Conservation (phyloP, 1,284 basidiomycete species). For the Microbotryomycetes sp. region DNA sequence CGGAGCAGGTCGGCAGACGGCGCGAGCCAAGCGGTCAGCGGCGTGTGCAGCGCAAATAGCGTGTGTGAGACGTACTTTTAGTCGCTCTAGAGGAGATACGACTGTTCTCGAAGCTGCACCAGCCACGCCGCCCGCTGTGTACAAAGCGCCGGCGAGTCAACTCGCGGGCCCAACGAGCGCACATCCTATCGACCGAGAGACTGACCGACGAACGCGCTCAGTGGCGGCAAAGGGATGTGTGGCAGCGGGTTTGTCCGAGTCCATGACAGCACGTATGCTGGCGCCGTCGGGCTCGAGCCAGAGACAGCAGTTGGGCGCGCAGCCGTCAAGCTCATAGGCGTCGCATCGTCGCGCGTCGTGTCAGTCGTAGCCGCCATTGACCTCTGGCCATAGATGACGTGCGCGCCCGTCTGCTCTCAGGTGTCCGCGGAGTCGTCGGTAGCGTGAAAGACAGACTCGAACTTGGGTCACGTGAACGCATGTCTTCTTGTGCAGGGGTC, state of each 20-base stretch:
- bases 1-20: neutral
- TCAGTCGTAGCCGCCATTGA: neutral
- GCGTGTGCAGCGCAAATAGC: neutral
- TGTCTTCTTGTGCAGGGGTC: no score
- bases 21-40: neutral
- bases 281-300: neutral
- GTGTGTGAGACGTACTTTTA: slow-evolving; percentile 34
- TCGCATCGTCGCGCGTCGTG: neutral
- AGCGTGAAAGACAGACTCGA: no score
- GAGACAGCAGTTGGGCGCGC: neutral
- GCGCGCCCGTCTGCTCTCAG: no score
- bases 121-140: slow-evolving; percentile 31
- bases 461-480: no score
- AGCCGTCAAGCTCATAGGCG: no score
- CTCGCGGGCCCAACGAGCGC: neutral
- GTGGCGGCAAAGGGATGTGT: slow-evolving; percentile 13
- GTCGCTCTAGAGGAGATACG: slow-evolving; percentile 33
- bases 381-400: neutral
- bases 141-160: neutral
- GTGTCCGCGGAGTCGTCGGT: no score
- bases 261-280: slow-evolving; percentile 8
- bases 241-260: slow-evolving; percentile 1
- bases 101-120: slow-evolving; percentile 33
- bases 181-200: neutral
- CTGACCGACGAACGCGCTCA: slow-evolving; percentile 24